These are phyloP conservation scores for Kalmanozyma brasiliensis DNA, from an alignment of 1,284 basidiomycete genomes.

Conservation along the genomic window DNA sequence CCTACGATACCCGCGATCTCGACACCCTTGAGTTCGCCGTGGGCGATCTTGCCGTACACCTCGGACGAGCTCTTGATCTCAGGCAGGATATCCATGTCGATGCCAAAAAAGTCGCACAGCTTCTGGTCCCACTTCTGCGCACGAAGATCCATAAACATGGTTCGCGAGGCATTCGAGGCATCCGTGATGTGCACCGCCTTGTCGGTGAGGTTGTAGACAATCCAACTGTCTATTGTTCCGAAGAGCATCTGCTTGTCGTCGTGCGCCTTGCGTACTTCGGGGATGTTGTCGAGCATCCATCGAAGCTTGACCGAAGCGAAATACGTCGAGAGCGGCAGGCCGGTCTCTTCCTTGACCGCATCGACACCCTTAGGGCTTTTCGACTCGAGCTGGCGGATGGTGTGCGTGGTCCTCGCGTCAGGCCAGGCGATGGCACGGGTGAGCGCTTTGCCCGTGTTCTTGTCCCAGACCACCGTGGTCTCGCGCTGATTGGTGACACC, in stretches of 20 bases:
- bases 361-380: constrained; percentile 82
- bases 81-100: constrained; percentile 83
- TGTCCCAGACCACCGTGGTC: constrained; percentile 93
- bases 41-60: constrained; percentile 81
- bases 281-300: constrained; percentile 93
- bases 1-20: constrained; percentile 91
- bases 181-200: constrained; percentile 89
- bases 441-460: constrained; percentile 85
- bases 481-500: constrained; percentile 98
- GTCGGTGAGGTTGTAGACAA: constrained; percentile 89
- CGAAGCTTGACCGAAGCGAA: constrained; percentile 95
- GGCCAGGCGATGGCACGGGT: constrained; percentile 94
- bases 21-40: constrained; percentile 79
- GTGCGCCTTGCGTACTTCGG: constrained; percentile 82
- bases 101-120: constrained; percentile 86
- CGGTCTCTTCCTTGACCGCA: constrained; percentile 70
- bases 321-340: constrained; percentile 74
- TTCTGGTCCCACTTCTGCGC: constrained; percentile 84
- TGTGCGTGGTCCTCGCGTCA: constrained; percentile 86
- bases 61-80: constrained; percentile 90
- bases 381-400: constrained; percentile 81
- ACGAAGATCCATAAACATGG: constrained; percentile 86
- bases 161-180: constrained; percentile 96
- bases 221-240: constrained; percentile 96
- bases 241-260: constrained; percentile 84